Evolutionary conservation across 805 yeast genomes (phyloP).

Genomic region (Ogataea neopini): DNA sequence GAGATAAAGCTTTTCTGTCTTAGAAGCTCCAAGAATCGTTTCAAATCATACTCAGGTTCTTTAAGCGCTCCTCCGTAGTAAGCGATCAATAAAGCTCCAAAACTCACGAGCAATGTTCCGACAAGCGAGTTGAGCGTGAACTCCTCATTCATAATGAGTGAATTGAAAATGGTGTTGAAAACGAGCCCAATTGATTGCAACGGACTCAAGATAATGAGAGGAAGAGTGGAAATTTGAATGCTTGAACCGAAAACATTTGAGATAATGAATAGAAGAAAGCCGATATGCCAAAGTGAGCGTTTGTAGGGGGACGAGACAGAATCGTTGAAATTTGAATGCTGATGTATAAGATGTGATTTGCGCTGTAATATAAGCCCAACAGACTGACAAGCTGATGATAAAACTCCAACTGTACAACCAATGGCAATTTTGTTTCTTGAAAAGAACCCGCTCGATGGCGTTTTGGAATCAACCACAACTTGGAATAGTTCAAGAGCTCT

Average conservation of each 20-base stretch:
- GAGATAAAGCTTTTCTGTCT: slow-evolving; percentile 47
- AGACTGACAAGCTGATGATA: slow-evolving; percentile 78
- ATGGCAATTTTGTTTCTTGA: slow-evolving; percentile 38
- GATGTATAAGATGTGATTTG: slow-evolving; percentile 63
- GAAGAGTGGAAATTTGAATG: slow-evolving; percentile 81
- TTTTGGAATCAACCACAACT: background rate
- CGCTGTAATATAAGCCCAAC: slow-evolving; percentile 82
- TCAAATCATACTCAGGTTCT: slow-evolving; percentile 53
- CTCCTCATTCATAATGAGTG: slow-evolving; percentile 64
- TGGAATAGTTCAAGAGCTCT: background rate
- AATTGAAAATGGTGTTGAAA: slow-evolving; percentile 75
- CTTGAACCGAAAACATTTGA: slow-evolving; percentile 80
- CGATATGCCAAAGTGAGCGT: slow-evolving; percentile 71
- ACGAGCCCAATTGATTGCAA: slow-evolving; percentile 86
- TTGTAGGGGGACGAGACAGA: slow-evolving; percentile 38
- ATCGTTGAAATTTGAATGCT: slow-evolving; percentile 23
- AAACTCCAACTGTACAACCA: slow-evolving; percentile 70
- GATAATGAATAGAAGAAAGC: slow-evolving; percentile 66
- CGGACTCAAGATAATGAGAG: slow-evolving; percentile 77
- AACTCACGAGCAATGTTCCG: slow-evolving; percentile 68
- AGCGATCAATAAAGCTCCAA: slow-evolving; percentile 80
- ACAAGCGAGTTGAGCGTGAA: slow-evolving; percentile 56
- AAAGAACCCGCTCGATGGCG: slow-evolving; percentile 2
- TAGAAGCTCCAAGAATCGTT: slow-evolving; percentile 46
- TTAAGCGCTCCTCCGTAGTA: slow-evolving; percentile 68